Evolutionary conservation across 1,284 basidiomycete genomes (phyloP).

Genomic region (Leccinum pallidistipes): DNA sequence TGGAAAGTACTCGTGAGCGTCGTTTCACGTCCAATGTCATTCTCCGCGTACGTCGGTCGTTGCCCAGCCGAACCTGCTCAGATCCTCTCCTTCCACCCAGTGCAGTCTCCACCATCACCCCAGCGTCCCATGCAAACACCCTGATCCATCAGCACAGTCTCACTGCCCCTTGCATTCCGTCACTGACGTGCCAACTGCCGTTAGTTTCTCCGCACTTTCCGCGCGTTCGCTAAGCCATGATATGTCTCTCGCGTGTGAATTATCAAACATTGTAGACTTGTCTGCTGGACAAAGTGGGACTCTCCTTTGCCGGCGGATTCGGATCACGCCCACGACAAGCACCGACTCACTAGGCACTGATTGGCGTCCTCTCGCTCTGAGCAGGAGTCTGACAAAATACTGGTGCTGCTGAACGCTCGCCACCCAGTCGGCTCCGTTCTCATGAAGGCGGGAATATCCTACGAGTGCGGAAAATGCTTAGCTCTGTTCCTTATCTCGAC

Average conservation of each 20-base stretch:
- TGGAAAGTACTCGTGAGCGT: constrained; percentile 14
- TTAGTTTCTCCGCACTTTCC: constrained; percentile 14
- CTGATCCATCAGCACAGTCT: neutral
- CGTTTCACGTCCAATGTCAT: constrained; percentile 34
- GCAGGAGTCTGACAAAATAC: neutral
- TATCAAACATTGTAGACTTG: neutral
- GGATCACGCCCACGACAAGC: neutral
- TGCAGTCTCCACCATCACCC: neutral
- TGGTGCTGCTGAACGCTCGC: neutral
- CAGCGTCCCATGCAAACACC: neutral
- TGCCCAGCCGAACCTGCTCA: constrained; percentile 18
- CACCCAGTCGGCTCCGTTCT: constrained; percentile 6
- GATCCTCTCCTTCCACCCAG: neutral
- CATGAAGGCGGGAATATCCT: constrained; percentile 10
- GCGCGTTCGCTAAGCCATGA: constrained; percentile 5
- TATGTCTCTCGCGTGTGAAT: constrained; percentile 1
- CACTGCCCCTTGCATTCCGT: neutral
- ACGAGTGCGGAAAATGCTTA: neutral
- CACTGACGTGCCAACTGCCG: neutral
- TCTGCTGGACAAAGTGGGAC: neutral
- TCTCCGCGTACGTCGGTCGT: constrained; percentile 31
- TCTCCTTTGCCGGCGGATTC: neutral
- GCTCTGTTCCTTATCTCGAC: neutral
- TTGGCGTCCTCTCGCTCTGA: neutral
- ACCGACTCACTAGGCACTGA: neutral